Conservation (phyloP, 768 basidiomycete genomes). For the Boletus reticuloceps region DNA sequence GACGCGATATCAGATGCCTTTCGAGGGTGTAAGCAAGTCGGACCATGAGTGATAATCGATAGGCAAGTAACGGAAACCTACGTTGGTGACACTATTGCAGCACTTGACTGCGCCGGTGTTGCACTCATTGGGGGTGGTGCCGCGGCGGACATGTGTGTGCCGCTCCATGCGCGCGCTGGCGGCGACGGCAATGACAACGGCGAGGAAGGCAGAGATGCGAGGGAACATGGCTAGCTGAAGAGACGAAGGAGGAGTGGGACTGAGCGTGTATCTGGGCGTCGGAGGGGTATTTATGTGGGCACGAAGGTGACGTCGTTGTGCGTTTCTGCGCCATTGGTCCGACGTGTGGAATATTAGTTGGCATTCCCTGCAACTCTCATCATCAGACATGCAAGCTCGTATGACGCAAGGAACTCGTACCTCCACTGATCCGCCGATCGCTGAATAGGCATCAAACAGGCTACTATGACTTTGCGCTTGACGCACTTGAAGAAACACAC, state of each 20-base stretch:
- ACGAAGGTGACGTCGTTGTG: slow-evolving; percentile 12
- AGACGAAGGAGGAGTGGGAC: neutral
- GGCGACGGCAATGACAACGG: slow-evolving; percentile 14
- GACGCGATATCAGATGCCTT: slow-evolving; percentile 11
- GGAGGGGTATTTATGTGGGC: slow-evolving; percentile 22
- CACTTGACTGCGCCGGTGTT: slow-evolving; percentile 19
- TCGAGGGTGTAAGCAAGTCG: neutral
- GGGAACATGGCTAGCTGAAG: slow-evolving; percentile 18
- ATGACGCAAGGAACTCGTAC: no score
- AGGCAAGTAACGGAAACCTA: slow-evolving; percentile 8
- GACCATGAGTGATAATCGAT: neutral
- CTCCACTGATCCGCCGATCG: no score
- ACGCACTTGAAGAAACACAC: no score
- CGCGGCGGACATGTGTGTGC: slow-evolving; percentile 10
- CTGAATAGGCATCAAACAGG: neutral
- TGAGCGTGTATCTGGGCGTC: neutral
- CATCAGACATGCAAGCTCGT: no score
- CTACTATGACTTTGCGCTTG: neutral
- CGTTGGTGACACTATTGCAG: slow-evolving; percentile 18
- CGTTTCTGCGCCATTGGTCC: neutral
- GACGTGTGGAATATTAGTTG: neutral
- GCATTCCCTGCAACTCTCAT: neutral
- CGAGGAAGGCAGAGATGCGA: slow-evolving; percentile 18
- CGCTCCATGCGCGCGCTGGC: slow-evolving; percentile 25
- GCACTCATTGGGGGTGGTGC: slow-evolving; percentile 5